These are phyloP conservation scores for Vaccinium macrocarpon DNA, from an alignment of 148 eudicot species.

Conservation along the genomic window DNA sequence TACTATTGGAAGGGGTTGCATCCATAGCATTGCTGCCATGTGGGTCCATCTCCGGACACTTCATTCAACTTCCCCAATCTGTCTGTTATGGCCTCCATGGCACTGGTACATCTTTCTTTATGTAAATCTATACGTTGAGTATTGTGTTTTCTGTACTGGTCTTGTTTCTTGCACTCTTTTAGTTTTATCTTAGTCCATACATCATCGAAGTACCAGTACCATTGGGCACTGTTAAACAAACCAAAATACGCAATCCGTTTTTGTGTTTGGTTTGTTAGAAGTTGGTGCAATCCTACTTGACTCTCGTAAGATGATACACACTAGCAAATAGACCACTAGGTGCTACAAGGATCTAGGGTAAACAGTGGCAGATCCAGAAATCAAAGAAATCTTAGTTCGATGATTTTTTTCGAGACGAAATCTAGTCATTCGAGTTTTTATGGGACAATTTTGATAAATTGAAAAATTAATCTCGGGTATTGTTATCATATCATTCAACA, in stretches of 20 bases:
- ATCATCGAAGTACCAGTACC: too few relatives aligned
- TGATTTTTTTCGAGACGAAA: too few relatives aligned
- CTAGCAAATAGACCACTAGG: background rate
- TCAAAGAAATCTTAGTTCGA: too few relatives aligned
- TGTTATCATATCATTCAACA: too few relatives aligned
- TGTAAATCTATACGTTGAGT: background rate
- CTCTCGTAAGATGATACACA: background rate
- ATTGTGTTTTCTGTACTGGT: background rate
- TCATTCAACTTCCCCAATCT: constrained; percentile 81
- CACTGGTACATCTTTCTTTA: constrained; percentile 47
- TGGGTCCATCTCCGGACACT: constrained; percentile 94
- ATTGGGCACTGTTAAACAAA: background rate
- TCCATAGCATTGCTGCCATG: constrained; percentile 77
- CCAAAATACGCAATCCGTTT: background rate
- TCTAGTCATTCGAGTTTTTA: too few relatives aligned
- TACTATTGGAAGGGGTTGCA: constrained; percentile 80
- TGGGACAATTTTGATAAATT: too few relatives aligned
- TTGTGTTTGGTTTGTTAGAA: background rate
- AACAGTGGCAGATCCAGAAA: too few relatives aligned
- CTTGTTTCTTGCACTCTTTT: background rate
- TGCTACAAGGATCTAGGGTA: background rate
- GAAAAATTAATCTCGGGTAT: too few relatives aligned
- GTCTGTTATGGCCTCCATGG: constrained; percentile 91
- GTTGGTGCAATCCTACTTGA: background rate
- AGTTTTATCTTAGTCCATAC: background rate